Evolutionary conservation across 306 rosid genomes (phyloP).

Genomic region (Sechiopsis laciniata): DNA sequence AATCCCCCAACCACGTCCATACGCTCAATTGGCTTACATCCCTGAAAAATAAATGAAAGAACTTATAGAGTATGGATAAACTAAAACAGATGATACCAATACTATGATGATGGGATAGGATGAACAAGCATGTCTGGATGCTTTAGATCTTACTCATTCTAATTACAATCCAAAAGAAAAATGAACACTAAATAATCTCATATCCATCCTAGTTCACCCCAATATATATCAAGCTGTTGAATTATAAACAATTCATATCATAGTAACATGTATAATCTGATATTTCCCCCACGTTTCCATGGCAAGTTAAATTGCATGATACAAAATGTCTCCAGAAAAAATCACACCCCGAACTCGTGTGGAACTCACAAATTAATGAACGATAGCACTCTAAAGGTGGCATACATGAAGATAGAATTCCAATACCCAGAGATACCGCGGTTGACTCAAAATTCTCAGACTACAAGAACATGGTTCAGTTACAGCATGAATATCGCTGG

Average conservation of each 20-base stretch:
- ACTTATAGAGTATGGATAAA: slow-evolving; percentile 6
- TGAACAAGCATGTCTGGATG: not conserved
- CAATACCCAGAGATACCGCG: no score
- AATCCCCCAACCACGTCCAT: slow-evolving; percentile 60
- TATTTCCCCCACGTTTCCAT: not conserved
- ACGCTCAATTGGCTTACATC: slow-evolving; percentile 67
- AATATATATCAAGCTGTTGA: slow-evolving; percentile 5
- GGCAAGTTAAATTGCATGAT: not conserved
- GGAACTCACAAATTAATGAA: not conserved
- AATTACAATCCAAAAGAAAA: not conserved
- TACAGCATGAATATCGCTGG: not conserved
- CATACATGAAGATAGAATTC: not conserved
- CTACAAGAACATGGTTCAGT: no score
- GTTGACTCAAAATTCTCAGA: no score
- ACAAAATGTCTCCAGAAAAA: slow-evolving; percentile 8
- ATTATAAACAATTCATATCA: not conserved
- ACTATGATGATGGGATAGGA: not conserved
- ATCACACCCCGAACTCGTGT: not conserved
- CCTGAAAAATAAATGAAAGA: slow-evolving; percentile 41
- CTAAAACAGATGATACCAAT: not conserved
- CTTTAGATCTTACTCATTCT: not conserved
- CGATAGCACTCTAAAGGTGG: not conserved
- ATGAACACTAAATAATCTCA: not conserved
- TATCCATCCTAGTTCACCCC: not conserved
- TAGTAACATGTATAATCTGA: not conserved